Percentiles rank a stretch among this genome's conserved stretches.
Conservation (phyloP, 2,329 filamentous ascomycete genomes). For the Stagonosporopsis cucurbitacearum region DNA sequence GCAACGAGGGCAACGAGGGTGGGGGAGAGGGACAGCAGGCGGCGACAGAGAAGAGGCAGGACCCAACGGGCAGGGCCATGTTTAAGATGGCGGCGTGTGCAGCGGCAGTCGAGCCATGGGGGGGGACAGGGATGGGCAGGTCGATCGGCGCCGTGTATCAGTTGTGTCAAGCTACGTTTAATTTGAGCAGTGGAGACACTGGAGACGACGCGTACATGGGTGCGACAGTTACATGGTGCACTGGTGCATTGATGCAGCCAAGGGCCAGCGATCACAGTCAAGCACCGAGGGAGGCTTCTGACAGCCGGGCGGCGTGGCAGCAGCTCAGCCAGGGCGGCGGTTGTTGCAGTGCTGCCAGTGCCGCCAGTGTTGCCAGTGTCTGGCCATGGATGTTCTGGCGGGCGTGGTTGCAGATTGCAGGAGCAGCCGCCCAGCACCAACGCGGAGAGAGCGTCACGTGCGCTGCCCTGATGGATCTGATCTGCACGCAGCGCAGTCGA, state of each 20-base stretch:
- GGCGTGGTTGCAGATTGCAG: background rate
- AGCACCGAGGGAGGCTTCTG: slow-evolving; percentile 8
- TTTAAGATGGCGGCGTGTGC: slow-evolving; percentile 23
- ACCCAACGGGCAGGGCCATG: slow-evolving; percentile 14
- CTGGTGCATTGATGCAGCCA: no score
- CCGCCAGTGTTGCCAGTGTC: background rate
- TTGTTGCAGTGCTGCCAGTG: background rate
- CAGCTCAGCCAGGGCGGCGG: background rate
- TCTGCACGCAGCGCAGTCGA: no score
- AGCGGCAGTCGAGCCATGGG: no score
- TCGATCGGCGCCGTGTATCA: slow-evolving; percentile 30
- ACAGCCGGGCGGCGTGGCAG: background rate
- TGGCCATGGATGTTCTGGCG: no score
- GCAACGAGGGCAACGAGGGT: slow-evolving; percentile 7
- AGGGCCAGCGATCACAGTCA: background rate
- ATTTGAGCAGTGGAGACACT: slow-evolving; percentile 19
- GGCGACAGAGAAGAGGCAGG: slow-evolving; percentile 7
- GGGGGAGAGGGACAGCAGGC: slow-evolving; percentile 3
- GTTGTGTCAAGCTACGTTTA: slow-evolving; percentile 25
- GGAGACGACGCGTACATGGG: slow-evolving; percentile 10
- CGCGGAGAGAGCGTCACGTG: background rate
- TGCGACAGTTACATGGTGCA: slow-evolving; percentile 15
- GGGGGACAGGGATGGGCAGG: slow-evolving; percentile 20
- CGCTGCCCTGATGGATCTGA: background rate
- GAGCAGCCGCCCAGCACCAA: background rate